These are phyloP conservation scores for Corrigiola litoralis DNA, from an alignment of 179 eudicot species.

Conservation along the genomic window DNA sequence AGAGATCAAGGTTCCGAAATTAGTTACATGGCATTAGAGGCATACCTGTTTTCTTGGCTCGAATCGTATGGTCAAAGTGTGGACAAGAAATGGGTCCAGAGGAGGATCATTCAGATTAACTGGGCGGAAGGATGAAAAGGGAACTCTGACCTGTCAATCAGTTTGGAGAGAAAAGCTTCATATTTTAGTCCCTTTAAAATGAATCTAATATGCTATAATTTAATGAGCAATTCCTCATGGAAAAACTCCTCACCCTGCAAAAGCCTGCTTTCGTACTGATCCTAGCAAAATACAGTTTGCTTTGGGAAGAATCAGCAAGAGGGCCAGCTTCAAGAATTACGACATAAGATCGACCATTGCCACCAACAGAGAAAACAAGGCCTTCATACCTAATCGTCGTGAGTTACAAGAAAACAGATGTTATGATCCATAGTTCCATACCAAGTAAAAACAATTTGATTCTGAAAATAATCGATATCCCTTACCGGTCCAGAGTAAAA, in stretches of 20 bases:
- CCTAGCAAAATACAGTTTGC: conserved; percentile 73
- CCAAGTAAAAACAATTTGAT: not conserved
- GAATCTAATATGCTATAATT: not conserved
- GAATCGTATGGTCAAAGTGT: conserved; percentile 80
- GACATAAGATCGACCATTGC: conserved; percentile 90
- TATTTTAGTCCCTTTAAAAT: not conserved
- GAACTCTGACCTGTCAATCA: conserved; percentile 73
- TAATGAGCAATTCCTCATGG: not conserved
- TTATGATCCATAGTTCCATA: not conserved
- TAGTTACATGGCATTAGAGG: too few species aligned
- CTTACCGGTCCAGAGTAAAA: conserved; percentile 88
- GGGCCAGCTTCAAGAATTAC: conserved; percentile 82
- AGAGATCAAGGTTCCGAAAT: too few species aligned
- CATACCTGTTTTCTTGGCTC: conserved; percentile 92
- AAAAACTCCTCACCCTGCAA: conserved; percentile 68
- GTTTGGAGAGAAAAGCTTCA: conserved; percentile 8
- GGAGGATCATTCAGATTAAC: conserved; percentile 90
- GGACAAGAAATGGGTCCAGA: conserved; percentile 89
- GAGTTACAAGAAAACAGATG: not conserved
- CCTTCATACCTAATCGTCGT: conserved; percentile 77
- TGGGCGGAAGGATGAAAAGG: conserved; percentile 86
- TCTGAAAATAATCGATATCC: too few species aligned
- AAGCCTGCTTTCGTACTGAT: conserved; percentile 91
- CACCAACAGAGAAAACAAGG: conserved; percentile 84
- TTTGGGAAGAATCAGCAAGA: conserved; percentile 59